Percentiles rank a stretch among this genome's conserved stretches.
Conservation (phyloP, 2,329 filamentous ascomycete genomes). For the Exophiala lecanii-corni region DNA sequence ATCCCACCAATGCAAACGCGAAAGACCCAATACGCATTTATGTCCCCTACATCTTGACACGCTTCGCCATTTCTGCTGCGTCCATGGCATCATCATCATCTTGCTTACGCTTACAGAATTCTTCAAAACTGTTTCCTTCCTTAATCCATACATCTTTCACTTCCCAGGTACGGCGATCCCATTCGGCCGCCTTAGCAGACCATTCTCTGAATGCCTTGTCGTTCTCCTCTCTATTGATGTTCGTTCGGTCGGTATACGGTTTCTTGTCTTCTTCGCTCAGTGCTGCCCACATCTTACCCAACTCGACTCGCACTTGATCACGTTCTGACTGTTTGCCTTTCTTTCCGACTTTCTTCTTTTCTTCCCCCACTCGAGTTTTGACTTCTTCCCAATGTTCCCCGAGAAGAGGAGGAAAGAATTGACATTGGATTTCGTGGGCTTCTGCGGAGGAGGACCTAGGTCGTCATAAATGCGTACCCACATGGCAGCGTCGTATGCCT, state of each 20-base stretch:
- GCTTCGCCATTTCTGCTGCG: constrained; percentile 17
- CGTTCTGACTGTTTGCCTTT: constrained; percentile 57
- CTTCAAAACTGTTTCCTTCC: constrained; percentile 28
- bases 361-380: constrained; percentile 64
- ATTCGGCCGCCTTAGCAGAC: constrained; percentile 61
- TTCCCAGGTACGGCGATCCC: constrained; percentile 37
- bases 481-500: constrained; percentile 55
- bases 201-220: constrained; percentile 62
- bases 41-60: constrained; percentile 19
- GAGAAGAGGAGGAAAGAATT: constrained; percentile 91
- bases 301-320: constrained; percentile 74
- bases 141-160: constrained; percentile 38
- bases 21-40: no score
- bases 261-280: constrained; percentile 64
- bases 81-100: constrained; percentile 25
- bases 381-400: constrained; percentile 61
- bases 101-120: constrained; percentile 25
- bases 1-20: no score
- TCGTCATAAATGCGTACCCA: constrained; percentile 52
- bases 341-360: constrained; percentile 49
- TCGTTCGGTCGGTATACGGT: constrained; percentile 72
- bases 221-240: constrained; percentile 64
- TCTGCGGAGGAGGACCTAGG: constrained; percentile 70
- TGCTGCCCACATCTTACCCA: constrained; percentile 88
- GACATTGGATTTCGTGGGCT: constrained; percentile 66